Evolutionary conservation across 2,329 filamentous ascomycete genomes (phyloP).

Genomic region (Proliferodiscus dingleyae): DNA sequence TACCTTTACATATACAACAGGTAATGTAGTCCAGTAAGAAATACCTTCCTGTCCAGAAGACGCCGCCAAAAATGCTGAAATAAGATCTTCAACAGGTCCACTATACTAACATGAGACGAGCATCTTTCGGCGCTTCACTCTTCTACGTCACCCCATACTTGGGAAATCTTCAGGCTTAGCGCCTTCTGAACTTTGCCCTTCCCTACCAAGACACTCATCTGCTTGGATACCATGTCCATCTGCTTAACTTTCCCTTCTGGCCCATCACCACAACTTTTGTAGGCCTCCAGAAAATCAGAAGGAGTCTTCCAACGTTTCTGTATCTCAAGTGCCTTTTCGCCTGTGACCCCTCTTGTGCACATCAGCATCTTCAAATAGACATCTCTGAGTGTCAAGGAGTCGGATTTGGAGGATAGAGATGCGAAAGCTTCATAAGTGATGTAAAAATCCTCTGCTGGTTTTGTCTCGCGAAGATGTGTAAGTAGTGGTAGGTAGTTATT

Average conservation of each 20-base stretch:
- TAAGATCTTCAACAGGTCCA: too few species aligned
- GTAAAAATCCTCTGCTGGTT: conserved; percentile 49
- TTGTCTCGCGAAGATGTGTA: conserved; percentile 49
- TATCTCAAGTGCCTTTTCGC: conserved; percentile 74
- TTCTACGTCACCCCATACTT: conserved; percentile 58
- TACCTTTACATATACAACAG: too few species aligned
- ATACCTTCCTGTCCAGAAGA: too few species aligned
- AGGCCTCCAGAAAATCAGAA: conserved; percentile 65
- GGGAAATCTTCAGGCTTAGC: conserved; percentile 65
- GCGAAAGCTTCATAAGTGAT: conserved; percentile 69
- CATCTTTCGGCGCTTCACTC: not conserved
- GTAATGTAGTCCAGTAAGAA: too few species aligned
- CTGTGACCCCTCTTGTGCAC: conserved; percentile 70
- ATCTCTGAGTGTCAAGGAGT: conserved; percentile 67
- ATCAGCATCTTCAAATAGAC: conserved; percentile 82
- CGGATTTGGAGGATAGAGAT: conserved; percentile 69
- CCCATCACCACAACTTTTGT: conserved; percentile 47
- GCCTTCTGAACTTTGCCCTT: conserved; percentile 63
- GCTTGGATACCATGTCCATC: conserved; percentile 53
- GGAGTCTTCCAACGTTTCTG: conserved; percentile 76
- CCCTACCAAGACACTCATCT: conserved; percentile 55
- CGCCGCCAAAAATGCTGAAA: too few species aligned
- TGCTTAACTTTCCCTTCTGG: conserved; percentile 48
- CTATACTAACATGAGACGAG: not conserved
- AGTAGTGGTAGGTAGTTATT: conserved; percentile 63